phyloP scores from a whole-genome alignment of 805 yeast genomes.

The Yarrowia sp. region DNA sequence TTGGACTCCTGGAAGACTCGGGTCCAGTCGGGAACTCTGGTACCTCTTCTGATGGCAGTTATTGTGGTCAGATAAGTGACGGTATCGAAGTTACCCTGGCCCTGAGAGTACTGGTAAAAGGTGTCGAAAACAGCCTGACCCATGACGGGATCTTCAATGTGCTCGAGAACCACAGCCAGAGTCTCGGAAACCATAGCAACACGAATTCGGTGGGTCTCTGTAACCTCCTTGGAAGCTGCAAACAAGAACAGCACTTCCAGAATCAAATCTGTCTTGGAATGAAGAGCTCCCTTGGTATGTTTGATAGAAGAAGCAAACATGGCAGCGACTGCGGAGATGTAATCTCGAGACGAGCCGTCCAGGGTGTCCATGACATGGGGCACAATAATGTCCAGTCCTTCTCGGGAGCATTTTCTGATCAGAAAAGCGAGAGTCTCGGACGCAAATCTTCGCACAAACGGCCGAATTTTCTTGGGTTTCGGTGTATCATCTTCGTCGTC shows the following conservation, averaged over 20 bases:
- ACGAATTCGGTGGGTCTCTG: neutral
- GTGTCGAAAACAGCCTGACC: slow-evolving; percentile 14
- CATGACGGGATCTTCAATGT: slow-evolving; percentile 1
- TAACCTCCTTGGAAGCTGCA: neutral
- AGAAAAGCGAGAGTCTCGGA: slow-evolving; percentile 88
- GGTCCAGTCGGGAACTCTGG: slow-evolving; percentile 39
- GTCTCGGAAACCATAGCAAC: neutral
- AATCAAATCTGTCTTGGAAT: slow-evolving; percentile 62
- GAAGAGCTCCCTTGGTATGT: slow-evolving; percentile 67
- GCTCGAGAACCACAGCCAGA: neutral
- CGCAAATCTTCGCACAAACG: slow-evolving; percentile 67
- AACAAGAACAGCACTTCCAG: slow-evolving; percentile 33
- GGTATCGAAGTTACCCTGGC: slow-evolving; percentile 9
- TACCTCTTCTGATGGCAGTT: slow-evolving; percentile 40
- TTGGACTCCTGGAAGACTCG: neutral
- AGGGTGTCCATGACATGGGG: slow-evolving; percentile 39
- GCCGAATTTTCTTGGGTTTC: slow-evolving; percentile 57
- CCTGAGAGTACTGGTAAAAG: slow-evolving; percentile 5
- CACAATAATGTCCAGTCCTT: slow-evolving; percentile 48
- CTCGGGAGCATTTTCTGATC: slow-evolving; percentile 60
- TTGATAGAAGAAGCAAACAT: slow-evolving; percentile 72
- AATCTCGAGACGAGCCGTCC: slow-evolving; percentile 45
- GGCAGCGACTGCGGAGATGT: slow-evolving; percentile 54
- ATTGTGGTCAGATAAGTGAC: slow-evolving; percentile 26
- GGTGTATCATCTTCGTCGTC: neutral